Percentiles rank a stretch among this genome's conserved stretches.
These are phyloP conservation scores for Phytophthora constricta DNA, from an alignment of 352 stramenopile genomes.

Conservation along the genomic window DNA sequence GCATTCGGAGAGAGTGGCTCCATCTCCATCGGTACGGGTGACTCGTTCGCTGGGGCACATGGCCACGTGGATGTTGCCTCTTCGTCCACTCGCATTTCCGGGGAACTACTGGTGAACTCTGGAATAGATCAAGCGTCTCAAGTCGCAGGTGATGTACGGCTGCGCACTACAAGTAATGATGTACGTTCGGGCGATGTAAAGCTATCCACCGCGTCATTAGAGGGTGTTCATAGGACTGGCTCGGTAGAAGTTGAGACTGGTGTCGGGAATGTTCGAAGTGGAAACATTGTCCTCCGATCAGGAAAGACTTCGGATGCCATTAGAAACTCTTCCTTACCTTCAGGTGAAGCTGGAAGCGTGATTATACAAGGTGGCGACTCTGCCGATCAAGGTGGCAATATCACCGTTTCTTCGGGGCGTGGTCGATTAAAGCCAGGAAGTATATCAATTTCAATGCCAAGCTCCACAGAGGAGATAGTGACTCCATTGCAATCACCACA, in stretches of 20 bases:
- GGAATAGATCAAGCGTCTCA: constrained; percentile 10
- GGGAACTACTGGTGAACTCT: constrained; percentile 34
- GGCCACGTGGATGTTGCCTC: constrained; percentile 30
- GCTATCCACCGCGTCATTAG: constrained; percentile 29
- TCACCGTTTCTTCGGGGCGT: constrained; percentile 25
- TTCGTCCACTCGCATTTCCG: constrained; percentile 30
- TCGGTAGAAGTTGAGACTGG: constrained; percentile 30
- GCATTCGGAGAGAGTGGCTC: constrained; percentile 37
- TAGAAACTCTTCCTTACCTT: constrained; percentile 12
- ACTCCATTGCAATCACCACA: constrained; percentile 28
- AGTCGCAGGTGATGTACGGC: constrained; percentile 25
- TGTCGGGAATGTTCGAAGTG: constrained; percentile 28
- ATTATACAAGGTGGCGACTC: constrained; percentile 31
- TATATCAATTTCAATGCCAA: constrained; percentile 30
- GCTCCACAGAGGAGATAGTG: constrained; percentile 13
- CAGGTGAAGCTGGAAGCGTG: constrained; percentile 25
- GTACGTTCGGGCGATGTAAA: constrained; percentile 31
- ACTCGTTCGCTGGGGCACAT: constrained; percentile 23
- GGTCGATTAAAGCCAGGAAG: constrained; percentile 23
- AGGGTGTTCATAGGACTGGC: constrained; percentile 19
- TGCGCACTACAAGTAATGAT: constrained; percentile 25
- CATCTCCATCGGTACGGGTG: constrained; percentile 34
- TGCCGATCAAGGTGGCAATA: constrained; percentile 21
- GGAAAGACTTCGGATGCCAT: constrained; percentile 11
- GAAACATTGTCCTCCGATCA: constrained; percentile 26